These are phyloP conservation scores for Neonothopanus nambi DNA, from an alignment of 1,284 basidiomycete genomes.

Conservation along the genomic window DNA sequence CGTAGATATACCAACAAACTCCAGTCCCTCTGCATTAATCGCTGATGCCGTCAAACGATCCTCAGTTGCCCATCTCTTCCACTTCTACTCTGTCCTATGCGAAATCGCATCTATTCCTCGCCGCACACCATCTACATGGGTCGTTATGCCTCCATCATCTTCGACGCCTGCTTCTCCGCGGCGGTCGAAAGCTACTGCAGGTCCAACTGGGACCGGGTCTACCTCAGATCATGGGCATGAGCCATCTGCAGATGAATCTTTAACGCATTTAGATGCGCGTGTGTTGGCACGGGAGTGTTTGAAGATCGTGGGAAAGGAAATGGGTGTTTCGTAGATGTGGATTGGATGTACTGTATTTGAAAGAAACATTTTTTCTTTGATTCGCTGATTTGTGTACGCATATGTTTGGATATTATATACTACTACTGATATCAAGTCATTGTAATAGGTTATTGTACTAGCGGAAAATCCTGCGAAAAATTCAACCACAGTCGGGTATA, in stretches of 20 bases:
- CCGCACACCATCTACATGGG: constrained; percentile 69
- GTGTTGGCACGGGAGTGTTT: constrained; percentile 70
- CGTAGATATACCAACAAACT: constrained; percentile 38
- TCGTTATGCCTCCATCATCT: constrained; percentile 28
- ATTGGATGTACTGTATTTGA: too few relatives aligned
- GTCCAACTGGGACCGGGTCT: neutral
- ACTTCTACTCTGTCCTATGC: constrained; percentile 77
- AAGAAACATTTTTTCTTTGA: too few relatives aligned
- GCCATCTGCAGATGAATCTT: constrained; percentile 43
- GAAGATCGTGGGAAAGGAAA: constrained; percentile 70
- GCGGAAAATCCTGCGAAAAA: too few relatives aligned
- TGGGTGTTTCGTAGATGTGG: constrained; percentile 42
- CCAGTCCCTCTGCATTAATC: constrained; percentile 53
- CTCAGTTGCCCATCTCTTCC: constrained; percentile 78
- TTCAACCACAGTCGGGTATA: too few relatives aligned
- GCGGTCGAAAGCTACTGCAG: neutral
- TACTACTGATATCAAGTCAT: too few relatives aligned
- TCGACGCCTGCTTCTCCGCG: constrained; percentile 21
- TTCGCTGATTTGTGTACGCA: too few relatives aligned
- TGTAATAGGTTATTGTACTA: too few relatives aligned
- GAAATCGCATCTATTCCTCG: constrained; percentile 74
- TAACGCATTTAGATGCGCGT: constrained; percentile 53
- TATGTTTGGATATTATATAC: too few relatives aligned
- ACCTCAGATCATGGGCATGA: constrained; percentile 27
- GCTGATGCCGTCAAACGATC: constrained; percentile 73